A percentile compares a stretch with the other conserved stretches of the same genome.
These are phyloP conservation scores for Saccharum officinarum DNA, from an alignment of 176 grass and related monocot genomes.

Conservation along the genomic window DNA sequence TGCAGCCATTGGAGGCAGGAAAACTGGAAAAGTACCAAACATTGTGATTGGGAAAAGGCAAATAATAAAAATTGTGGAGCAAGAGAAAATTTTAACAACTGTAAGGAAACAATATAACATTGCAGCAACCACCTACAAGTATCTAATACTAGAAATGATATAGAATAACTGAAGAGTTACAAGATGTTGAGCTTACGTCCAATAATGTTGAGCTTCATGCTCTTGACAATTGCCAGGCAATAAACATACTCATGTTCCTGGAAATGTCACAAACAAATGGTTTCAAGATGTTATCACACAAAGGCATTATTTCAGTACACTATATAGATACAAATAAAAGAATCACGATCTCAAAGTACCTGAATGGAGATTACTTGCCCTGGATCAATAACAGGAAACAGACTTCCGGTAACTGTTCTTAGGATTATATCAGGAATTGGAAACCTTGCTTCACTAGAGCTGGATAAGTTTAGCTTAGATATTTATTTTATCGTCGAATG, in stretches of 20 bases:
- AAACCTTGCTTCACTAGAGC: constrained; percentile 50
- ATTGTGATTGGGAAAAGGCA: neutral
- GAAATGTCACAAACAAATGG: constrained; percentile 13
- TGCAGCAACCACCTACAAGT: neutral
- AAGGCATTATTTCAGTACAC: neutral
- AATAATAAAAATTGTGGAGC: neutral
- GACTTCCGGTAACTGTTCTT: constrained; percentile 52
- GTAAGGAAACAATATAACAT: neutral
- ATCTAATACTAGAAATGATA: neutral
- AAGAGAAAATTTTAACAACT: neutral
- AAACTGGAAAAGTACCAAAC: neutral
- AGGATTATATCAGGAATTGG: constrained; percentile 65
- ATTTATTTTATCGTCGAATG: neutral
- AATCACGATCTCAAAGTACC: constrained; percentile 18
- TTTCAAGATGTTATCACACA: constrained; percentile 14
- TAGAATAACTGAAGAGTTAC: neutral
- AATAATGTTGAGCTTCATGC: constrained; percentile 75
- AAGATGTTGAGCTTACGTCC: constrained; percentile 60
- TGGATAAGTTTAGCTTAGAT: constrained; percentile 26
- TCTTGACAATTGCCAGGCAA: constrained; percentile 78
- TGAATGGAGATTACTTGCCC: constrained; percentile 58
- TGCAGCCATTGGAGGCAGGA: neutral
- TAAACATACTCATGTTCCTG: constrained; percentile 69
- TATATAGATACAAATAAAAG: neutral
- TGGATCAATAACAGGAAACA: constrained; percentile 67